These are phyloP conservation scores for Anisodus acutangulus DNA, from an alignment of 257 asterid genomes.

Conservation along the genomic window DNA sequence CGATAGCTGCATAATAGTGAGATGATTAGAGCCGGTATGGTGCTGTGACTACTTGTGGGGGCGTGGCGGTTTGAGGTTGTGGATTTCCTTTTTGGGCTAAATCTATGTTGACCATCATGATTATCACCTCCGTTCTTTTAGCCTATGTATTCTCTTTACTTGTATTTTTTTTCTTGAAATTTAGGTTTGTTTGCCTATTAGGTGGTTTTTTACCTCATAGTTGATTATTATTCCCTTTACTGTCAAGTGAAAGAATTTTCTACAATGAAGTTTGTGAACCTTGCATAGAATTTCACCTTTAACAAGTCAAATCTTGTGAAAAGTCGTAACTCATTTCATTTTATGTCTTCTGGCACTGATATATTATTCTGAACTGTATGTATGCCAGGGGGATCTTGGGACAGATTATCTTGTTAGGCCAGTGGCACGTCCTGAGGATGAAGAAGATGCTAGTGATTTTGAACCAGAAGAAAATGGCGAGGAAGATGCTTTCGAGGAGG, in stretches of 20 bases:
- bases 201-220: background rate
- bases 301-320: background rate
- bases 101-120: background rate
- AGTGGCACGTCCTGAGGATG: conserved; percentile 79
- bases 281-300: too few relatives aligned
- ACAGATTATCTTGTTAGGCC: conserved; percentile 85
- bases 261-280: background rate
- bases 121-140: too few relatives aligned
- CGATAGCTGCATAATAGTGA: background rate
- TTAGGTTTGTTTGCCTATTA: background rate
- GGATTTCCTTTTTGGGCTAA: background rate
- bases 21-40: background rate
- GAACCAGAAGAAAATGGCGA: conserved; percentile 73
- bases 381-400: conserved; percentile 73
- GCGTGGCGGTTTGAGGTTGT: background rate
- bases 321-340: background rate
- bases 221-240: background rate
- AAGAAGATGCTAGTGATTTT: conserved; percentile 87
- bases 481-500: conserved; percentile 45
- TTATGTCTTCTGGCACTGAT: background rate
- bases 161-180: background rate
- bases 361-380: background rate
- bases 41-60: too few relatives aligned
- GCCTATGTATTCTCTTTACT: background rate
- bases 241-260: background rate